These are phyloP conservation scores for Neofusicoccum cordaticola DNA, from an alignment of 2,329 filamentous ascomycete genomes.

Conservation along the genomic window DNA sequence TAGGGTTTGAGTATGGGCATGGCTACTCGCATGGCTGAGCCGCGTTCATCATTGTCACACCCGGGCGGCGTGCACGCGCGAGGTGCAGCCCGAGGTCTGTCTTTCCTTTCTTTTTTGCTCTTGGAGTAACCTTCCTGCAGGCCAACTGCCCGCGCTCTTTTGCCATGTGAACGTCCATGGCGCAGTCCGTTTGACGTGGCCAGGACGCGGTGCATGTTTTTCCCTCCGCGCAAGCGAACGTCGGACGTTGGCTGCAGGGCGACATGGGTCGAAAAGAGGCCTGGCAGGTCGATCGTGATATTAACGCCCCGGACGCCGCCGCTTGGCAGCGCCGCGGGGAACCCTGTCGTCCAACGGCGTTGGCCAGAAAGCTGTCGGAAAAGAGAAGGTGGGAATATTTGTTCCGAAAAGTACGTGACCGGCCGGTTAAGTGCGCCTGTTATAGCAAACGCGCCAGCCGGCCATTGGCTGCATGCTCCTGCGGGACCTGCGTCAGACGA, in stretches of 20 bases:
- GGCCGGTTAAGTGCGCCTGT: neutral
- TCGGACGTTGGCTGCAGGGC: neutral
- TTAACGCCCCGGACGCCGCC: neutral
- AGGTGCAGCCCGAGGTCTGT: neutral
- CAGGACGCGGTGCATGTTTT: too few species aligned
- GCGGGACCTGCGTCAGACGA: neutral
- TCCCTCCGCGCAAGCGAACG: neutral
- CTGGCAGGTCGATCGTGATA: constrained; percentile 3
- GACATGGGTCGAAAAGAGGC: neutral
- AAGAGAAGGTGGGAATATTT: neutral
- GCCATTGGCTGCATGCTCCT: neutral
- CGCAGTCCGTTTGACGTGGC: neutral
- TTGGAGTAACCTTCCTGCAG: neutral
- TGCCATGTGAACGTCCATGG: neutral
- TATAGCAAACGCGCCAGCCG: neutral
- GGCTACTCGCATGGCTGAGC: neutral
- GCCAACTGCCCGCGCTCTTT: neutral
- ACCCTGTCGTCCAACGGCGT: neutral
- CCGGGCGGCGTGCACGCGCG: neutral
- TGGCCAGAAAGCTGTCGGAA: neutral
- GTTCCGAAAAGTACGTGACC: neutral
- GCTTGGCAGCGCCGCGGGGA: constrained; percentile 3
- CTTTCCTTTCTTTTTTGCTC: neutral
- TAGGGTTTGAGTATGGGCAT: too few species aligned
- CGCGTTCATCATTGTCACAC: neutral